Evolutionary conservation across 164 flowering plant species (phyloP).

Genomic region (Tinospora cordifolia): DNA sequence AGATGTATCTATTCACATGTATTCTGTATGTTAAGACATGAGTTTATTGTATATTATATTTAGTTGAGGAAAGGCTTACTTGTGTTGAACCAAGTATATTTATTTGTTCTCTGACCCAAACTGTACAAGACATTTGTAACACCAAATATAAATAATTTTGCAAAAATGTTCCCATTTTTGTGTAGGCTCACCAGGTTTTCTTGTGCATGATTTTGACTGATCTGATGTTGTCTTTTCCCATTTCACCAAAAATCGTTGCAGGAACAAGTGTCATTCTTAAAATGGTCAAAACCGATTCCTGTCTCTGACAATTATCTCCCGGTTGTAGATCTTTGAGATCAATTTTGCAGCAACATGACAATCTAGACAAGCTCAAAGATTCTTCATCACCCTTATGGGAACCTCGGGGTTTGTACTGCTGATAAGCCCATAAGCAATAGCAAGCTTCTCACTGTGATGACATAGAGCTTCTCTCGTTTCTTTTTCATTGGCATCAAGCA

Average conservation of each 20-base stretch:
- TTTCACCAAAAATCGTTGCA: slow-evolving; percentile 14
- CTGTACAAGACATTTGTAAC: background rate
- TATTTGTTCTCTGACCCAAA: background rate
- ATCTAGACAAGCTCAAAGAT: slow-evolving; percentile 21
- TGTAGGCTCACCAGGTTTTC: background rate
- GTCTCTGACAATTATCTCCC: slow-evolving; percentile 4
- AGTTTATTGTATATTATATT: background rate
- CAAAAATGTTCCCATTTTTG: background rate
- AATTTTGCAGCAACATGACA: slow-evolving; percentile 19
- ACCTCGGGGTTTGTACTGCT: slow-evolving; percentile 11
- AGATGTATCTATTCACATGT: background rate
- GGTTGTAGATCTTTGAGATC: slow-evolving; percentile 3
- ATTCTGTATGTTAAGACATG: background rate
- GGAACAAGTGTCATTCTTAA: background rate
- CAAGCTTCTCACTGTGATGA: slow-evolving; percentile 22
- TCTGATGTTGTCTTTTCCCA: background rate
- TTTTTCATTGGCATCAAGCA: slow-evolving; percentile 18
- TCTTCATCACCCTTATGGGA: slow-evolving; percentile 20
- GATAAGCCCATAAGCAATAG: slow-evolving; percentile 22
- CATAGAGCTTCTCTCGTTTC: slow-evolving; percentile 15
- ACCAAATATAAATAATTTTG: background rate
- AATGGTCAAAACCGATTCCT: slow-evolving; percentile 1
- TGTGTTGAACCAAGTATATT: too few species aligned
- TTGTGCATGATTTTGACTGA: background rate
- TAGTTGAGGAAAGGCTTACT: too few species aligned